Percentiles rank a stretch among this genome's conserved stretches.
These are phyloP conservation scores for Castanea mollissima DNA, from an alignment of 306 rosid genomes.

Conservation along the genomic window DNA sequence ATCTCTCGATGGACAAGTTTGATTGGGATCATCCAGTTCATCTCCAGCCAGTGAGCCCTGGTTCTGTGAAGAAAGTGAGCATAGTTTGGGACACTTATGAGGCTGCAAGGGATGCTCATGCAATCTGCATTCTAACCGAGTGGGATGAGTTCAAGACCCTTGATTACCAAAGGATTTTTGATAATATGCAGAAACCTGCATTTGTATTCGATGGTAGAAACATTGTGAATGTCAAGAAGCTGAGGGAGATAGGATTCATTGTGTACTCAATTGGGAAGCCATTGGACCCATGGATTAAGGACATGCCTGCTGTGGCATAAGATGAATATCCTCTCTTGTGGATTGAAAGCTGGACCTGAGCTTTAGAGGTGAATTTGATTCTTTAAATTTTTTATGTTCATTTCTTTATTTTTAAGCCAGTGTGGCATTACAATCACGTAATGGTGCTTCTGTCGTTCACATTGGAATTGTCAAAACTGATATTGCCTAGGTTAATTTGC, in stretches of 20 bases:
- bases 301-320: slow-evolving; percentile 46
- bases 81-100: slow-evolving; percentile 57
- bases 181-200: slow-evolving; percentile 76
- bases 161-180: slow-evolving; percentile 61
- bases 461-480: background rate
- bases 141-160: slow-evolving; percentile 82
- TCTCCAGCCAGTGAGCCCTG: slow-evolving; percentile 42
- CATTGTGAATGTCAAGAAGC: slow-evolving; percentile 52
- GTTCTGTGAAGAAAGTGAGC: slow-evolving; percentile 40
- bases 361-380: too few species aligned
- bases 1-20: slow-evolving; percentile 43
- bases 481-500: background rate
- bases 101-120: slow-evolving; percentile 76
- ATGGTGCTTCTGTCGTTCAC: background rate
- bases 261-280: slow-evolving; percentile 82
- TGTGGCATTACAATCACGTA: background rate
- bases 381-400: background rate
- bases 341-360: background rate
- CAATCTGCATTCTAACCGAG: slow-evolving; percentile 78
- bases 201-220: slow-evolving; percentile 83
- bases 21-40: slow-evolving; percentile 67
- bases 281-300: slow-evolving; percentile 57
- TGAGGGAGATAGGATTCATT: slow-evolving; percentile 71
- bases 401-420: background rate
- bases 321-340: background rate